phyloP scores from a whole-genome alignment of 2,329 filamentous ascomycete species.

The Fusarium pseudoanthophilum region DNA sequence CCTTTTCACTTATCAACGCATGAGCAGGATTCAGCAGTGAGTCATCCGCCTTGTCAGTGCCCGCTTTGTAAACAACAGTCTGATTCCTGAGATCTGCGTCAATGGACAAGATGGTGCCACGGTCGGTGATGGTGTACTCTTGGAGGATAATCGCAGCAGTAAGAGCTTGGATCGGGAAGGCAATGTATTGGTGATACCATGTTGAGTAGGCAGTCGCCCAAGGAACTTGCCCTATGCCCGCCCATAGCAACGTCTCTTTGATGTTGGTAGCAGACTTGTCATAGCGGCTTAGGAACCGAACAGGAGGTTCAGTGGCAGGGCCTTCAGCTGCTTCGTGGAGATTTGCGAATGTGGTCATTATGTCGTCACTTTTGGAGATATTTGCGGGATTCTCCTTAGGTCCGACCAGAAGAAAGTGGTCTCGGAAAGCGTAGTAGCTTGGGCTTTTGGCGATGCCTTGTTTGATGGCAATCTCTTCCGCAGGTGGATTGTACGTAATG shows the following conservation, averaged over 20 bases:
- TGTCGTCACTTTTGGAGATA: constrained; percentile 45
- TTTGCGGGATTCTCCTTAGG: constrained; percentile 48
- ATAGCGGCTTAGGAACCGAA: constrained; percentile 57
- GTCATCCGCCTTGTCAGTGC: constrained; percentile 50
- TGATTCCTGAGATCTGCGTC: constrained; percentile 47
- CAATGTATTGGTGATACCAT: constrained; percentile 60
- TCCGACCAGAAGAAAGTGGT: constrained; percentile 59
- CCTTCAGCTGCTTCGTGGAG: constrained; percentile 51
- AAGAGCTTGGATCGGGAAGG: constrained; percentile 58
- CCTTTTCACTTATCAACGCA: constrained; percentile 14
- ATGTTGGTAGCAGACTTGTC: constrained; percentile 63
- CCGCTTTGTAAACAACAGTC: constrained; percentile 51
- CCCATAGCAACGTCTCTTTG: constrained; percentile 58
- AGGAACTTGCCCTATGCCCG: constrained; percentile 57
- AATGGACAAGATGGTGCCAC: constrained; percentile 57
- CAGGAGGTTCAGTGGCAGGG: constrained; percentile 45
- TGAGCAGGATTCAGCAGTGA: constrained; percentile 55
- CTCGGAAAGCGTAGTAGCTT: constrained; percentile 55
- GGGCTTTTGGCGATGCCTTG: constrained; percentile 50
- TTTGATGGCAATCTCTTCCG: constrained; percentile 56
- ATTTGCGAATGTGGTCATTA: constrained; percentile 49
- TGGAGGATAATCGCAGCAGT: constrained; percentile 53
- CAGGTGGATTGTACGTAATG: constrained; percentile 57
- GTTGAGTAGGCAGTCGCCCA: constrained; percentile 57
- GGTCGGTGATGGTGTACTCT: constrained; percentile 60